Percentiles rank a stretch among this genome's conserved stretches.
phyloP scores from a whole-genome alignment of 306 rosid species.

The Gleditsia sinensis region DNA sequence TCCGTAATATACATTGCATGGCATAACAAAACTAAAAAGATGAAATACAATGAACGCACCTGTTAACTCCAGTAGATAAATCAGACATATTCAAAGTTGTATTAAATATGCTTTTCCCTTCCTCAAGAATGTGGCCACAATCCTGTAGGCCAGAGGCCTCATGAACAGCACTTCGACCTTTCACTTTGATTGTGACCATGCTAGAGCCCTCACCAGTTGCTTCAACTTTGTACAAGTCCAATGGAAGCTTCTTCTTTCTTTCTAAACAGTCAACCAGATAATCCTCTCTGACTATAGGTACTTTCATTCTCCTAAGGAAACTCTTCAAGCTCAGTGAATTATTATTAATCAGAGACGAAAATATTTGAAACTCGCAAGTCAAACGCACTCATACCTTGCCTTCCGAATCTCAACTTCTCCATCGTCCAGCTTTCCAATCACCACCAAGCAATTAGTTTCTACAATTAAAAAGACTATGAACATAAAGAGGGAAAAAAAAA shows the following conservation, averaged over 20 bases:
- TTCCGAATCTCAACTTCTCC: conserved; percentile 71
- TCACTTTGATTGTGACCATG: conserved; percentile 91
- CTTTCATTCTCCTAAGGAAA: conserved; percentile 79
- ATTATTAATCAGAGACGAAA: conserved; percentile 19
- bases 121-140: conserved; percentile 91
- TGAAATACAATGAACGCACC: conserved; percentile 48
- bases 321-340: conserved; percentile 27
- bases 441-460: conserved; percentile 92
- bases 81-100: conserved; percentile 94
- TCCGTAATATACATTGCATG: conserved; percentile 10
- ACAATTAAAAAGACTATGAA: conserved; percentile 39
- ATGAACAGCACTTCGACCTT: conserved; percentile 89
- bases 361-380: conserved; percentile 30
- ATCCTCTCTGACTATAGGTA: conserved; percentile 87
- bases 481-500: neutral
- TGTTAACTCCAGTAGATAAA: conserved; percentile 82
- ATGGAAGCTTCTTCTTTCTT: conserved; percentile 78
- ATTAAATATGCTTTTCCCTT: conserved; percentile 81
- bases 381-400: conserved; percentile 64
- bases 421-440: conserved; percentile 61
- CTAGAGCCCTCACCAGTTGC: conserved; percentile 69
- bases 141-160: conserved; percentile 91
- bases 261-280: conserved; percentile 82
- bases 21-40: conserved; percentile 17
- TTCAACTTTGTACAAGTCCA: conserved; percentile 78